phyloP scores from a whole-genome alignment of 1,284 basidiomycete genomes.

The Trametes pubescens region DNA sequence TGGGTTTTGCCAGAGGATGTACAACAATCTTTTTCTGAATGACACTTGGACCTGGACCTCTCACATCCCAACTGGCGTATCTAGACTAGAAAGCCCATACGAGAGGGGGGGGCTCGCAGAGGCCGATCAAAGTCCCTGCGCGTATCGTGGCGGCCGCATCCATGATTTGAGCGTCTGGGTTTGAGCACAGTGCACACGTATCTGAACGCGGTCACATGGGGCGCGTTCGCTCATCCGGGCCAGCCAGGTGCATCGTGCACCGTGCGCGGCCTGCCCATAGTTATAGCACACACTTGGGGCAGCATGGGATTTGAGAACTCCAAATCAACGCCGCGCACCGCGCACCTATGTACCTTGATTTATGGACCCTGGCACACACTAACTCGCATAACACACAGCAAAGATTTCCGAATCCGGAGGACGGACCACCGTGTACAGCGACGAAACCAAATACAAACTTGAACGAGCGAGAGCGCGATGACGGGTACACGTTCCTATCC shows the following conservation, averaged over 20 bases:
- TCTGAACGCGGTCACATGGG: constrained; percentile 2
- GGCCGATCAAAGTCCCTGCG: neutral
- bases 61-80: neutral
- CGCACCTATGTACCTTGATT: too few species aligned
- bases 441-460: constrained; percentile 1
- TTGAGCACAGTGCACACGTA: neutral
- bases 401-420: neutral
- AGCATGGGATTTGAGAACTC: too few species aligned
- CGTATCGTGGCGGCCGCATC: constrained; percentile 1
- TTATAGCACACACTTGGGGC: too few species aligned
- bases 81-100: neutral
- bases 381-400: neutral
- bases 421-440: neutral
- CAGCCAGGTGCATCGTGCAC: too few species aligned
- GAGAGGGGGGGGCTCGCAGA: neutral
- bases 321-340: too few species aligned
- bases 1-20: too few species aligned
- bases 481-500: constrained; percentile 5
- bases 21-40: neutral
- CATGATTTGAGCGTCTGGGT: neutral
- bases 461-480: constrained; percentile 1
- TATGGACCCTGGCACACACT: too few species aligned
- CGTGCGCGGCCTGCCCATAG: too few species aligned
- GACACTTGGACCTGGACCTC: neutral
- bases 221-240: neutral